Conservation (phyloP, 495 filamentous ascomycete species). For the Xylaria castorea region DNA sequence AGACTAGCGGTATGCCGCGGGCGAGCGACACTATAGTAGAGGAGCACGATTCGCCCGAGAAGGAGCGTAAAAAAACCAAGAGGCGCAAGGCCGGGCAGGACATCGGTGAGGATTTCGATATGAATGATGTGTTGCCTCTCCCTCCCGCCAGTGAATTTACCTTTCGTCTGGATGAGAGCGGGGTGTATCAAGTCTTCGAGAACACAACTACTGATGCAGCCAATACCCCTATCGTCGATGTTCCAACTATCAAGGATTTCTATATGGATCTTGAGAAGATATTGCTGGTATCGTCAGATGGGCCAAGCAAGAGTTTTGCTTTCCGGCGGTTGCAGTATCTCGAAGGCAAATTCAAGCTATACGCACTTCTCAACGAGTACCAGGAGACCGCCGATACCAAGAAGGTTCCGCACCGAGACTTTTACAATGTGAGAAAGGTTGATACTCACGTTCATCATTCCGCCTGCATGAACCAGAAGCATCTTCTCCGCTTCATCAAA, state of each 20-base stretch:
- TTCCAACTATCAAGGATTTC: slow-evolving; percentile 90
- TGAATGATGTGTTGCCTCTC: slow-evolving; percentile 75
- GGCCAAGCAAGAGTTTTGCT: slow-evolving; percentile 95
- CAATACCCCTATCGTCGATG: slow-evolving; percentile 71
- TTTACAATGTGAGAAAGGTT: slow-evolving; percentile 98
- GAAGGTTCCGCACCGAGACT: slow-evolving; percentile 94
- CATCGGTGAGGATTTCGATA: slow-evolving; percentile 89
- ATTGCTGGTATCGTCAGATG: slow-evolving; percentile 85
- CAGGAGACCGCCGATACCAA: slow-evolving; percentile 98
- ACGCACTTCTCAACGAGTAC: slow-evolving; percentile 90
- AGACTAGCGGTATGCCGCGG: slow-evolving; percentile 25
- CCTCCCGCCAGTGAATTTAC: slow-evolving; percentile 72
- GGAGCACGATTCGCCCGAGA: slow-evolving; percentile 23
- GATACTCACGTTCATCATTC: slow-evolving; percentile 99
- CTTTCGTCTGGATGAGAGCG: slow-evolving; percentile 78
- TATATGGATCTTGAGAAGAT: slow-evolving; percentile 94
- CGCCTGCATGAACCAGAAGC: slow-evolving; percentile 99
- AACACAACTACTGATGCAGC: slow-evolving; percentile 64
- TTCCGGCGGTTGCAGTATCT: slow-evolving; percentile 93
- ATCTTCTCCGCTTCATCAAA: slow-evolving; percentile 97
- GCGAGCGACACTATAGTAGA: slow-evolving; percentile 19
- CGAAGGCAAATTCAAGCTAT: slow-evolving; percentile 95
- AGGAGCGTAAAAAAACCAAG: slow-evolving; percentile 48
- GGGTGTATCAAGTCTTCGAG: slow-evolving; percentile 92
- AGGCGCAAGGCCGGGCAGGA: slow-evolving; percentile 87